phyloP scores from a whole-genome alignment of 331 rosid genomes.

The Rhamnella rubrinervis region DNA sequence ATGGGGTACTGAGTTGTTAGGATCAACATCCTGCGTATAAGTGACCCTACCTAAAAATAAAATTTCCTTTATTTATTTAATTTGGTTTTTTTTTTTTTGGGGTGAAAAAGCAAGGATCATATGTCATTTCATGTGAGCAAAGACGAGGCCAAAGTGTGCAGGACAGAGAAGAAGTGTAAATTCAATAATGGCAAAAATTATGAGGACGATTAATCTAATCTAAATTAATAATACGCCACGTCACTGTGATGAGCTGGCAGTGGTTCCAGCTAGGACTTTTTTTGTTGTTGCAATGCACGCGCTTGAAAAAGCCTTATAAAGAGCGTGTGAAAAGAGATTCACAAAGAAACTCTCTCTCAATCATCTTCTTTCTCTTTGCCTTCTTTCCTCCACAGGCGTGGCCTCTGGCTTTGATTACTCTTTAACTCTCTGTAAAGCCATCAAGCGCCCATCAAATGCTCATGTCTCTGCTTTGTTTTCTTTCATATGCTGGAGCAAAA shows the following conservation, averaged over 20 bases:
- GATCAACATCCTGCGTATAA: constrained; percentile 40
- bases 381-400: constrained; percentile 64
- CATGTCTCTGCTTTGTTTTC: constrained; percentile 46
- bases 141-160: constrained; percentile 24
- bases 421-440: constrained; percentile 31
- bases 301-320: constrained; percentile 48
- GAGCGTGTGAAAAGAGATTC: constrained; percentile 33
- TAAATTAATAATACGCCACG: constrained; percentile 20
- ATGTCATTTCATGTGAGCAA: constrained; percentile 50
- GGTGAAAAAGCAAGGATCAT: constrained; percentile 68
- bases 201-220: background rate
- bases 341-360: constrained; percentile 39
- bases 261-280: constrained; percentile 27
- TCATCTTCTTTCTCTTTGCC: constrained; percentile 42
- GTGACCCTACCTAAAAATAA: constrained; percentile 46
- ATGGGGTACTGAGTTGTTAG: constrained; percentile 24
- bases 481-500: constrained; percentile 25
- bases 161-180: background rate
- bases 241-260: constrained; percentile 52
- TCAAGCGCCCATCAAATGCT: constrained; percentile 47
- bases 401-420: constrained; percentile 74
- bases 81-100: constrained; percentile 9
- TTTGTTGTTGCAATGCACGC: constrained; percentile 21
- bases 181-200: constrained; percentile 21
- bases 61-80: constrained; percentile 25